Evolutionary conservation across 169 alveolate genomes (phyloP).

Genomic region (Sarcocystis neurona): DNA sequence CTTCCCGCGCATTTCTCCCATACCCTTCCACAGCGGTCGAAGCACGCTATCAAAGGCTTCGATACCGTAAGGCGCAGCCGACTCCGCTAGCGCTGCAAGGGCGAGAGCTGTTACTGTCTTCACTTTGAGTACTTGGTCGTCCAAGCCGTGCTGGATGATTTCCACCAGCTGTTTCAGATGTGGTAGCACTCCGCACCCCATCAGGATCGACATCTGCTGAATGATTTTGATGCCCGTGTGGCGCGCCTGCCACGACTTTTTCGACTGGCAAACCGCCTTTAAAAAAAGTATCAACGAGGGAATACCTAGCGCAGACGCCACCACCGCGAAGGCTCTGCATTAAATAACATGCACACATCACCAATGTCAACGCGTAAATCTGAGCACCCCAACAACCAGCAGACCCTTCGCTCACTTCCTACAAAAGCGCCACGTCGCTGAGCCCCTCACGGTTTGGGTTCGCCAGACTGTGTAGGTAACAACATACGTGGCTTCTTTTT

Average conservation of each 20-base stretch:
- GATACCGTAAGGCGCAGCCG: slow-evolving; percentile 99
- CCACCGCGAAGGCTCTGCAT: slow-evolving; percentile 98
- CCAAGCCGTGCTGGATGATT: slow-evolving; percentile 95
- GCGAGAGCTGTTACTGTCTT: slow-evolving; percentile 99
- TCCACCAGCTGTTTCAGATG: slow-evolving; percentile 96
- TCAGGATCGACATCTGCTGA: slow-evolving; percentile 95
- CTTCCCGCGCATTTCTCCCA: slow-evolving; percentile 97
- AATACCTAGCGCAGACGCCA: slow-evolving; percentile 98
- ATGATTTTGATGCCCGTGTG: slow-evolving; percentile 99
- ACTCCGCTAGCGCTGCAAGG: slow-evolving; percentile 99
- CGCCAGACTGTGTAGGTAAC: too few species aligned
- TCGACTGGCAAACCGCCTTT: slow-evolving; percentile 97
- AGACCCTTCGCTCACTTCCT: too few species aligned
- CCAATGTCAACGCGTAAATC: too few species aligned
- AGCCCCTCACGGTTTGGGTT: too few species aligned
- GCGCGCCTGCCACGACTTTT: slow-evolving; percentile 98
- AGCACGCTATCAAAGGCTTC: slow-evolving; percentile 98
- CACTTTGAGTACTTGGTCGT: slow-evolving; percentile 89
- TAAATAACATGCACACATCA: neutral
- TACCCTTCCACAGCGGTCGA: slow-evolving; percentile 95
- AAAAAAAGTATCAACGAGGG: slow-evolving; percentile 96
- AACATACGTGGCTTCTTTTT: too few species aligned
- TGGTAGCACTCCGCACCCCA: slow-evolving; percentile 99
- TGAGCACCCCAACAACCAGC: too few species aligned
- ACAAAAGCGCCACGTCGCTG: too few species aligned